A percentile compares a stretch with the other conserved stretches of the same genome.
phyloP scores from a whole-genome alignment of 1,284 basidiomycete genomes.

The Tilletiaria anomala region DNA sequence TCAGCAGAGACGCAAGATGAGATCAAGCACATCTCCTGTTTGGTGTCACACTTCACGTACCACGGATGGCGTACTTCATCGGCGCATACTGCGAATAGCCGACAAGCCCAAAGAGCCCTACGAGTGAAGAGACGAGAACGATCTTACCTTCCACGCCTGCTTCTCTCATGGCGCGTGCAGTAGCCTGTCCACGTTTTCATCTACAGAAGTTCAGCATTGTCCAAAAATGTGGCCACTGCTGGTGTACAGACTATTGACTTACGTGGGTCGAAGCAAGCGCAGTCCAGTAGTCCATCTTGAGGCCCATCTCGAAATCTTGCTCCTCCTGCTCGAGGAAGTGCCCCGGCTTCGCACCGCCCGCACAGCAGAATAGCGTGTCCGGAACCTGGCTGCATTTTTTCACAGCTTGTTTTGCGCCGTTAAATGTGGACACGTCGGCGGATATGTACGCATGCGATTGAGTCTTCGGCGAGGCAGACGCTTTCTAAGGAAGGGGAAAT shows the following conservation, averaged over 20 bases:
- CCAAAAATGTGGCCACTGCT: not conserved
- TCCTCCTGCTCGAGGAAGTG: constrained; percentile 59
- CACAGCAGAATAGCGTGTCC: constrained; percentile 59
- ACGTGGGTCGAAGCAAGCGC: constrained; percentile 64
- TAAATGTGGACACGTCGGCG: constrained; percentile 31
- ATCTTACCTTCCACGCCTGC: constrained; percentile 53
- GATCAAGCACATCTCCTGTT: not conserved
- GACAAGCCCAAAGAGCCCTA: constrained; percentile 65
- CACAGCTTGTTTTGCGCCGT: constrained; percentile 15
- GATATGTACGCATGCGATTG: constrained; percentile 13
- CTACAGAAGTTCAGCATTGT: too few relatives aligned
- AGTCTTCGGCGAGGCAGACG: not conserved
- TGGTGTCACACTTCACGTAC: constrained; percentile 44
- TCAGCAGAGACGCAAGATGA: not conserved
- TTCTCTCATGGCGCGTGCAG: constrained; percentile 56
- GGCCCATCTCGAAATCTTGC: constrained; percentile 46
- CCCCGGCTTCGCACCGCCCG: constrained; percentile 53
- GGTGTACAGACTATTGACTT: constrained; percentile 32
- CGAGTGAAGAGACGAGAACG: constrained; percentile 64
- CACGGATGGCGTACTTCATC: constrained; percentile 75
- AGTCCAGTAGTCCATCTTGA: constrained; percentile 45
- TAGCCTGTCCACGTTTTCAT: constrained; percentile 46
- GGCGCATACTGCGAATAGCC: constrained; percentile 78
- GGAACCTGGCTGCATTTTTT: constrained; percentile 44
- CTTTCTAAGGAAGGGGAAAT: too few relatives aligned